Conservation (phyloP, 148 eudicot genomes). For the Fagopyrum esculentum region DNA sequence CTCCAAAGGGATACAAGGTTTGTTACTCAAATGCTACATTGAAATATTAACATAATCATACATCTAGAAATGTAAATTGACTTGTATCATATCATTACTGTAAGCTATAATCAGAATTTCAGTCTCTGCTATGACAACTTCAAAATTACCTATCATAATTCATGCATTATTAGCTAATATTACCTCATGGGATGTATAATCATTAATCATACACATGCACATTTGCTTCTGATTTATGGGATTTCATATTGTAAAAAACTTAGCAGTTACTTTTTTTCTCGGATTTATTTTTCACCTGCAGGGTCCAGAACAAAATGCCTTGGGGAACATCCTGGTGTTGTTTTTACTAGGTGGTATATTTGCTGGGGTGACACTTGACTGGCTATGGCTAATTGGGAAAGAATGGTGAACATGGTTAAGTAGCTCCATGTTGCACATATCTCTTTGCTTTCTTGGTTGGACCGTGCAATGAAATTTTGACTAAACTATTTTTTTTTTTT, state of each 20-base stretch:
- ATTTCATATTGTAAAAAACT: too few species aligned
- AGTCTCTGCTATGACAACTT: too few species aligned
- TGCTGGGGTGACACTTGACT: constrained; percentile 35
- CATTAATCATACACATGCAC: too few species aligned
- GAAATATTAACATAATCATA: too few species aligned
- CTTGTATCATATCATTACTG: too few species aligned
- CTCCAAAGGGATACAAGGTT: constrained; percentile 39
- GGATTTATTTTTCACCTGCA: neutral
- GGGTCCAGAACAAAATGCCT: constrained; percentile 54
- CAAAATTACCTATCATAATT: too few species aligned
- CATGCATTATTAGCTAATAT: too few species aligned
- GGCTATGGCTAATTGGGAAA: constrained; percentile 51
- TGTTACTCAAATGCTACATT: neutral
- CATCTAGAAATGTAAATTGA: too few species aligned
- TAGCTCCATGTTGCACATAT: too few species aligned
- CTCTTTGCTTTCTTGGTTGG: neutral
- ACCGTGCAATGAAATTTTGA: neutral
- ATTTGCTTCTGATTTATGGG: too few species aligned
- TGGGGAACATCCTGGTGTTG: constrained; percentile 35
- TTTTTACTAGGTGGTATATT: constrained; percentile 35
- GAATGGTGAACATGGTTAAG: constrained; percentile 23
- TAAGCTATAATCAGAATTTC: too few species aligned
- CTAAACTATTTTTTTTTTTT: neutral
- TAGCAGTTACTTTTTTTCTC: neutral
- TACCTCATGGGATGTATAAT: too few species aligned